These are phyloP conservation scores for Microsporum canis DNA, from an alignment of 2,329 filamentous ascomycete genomes.

Conservation along the genomic window DNA sequence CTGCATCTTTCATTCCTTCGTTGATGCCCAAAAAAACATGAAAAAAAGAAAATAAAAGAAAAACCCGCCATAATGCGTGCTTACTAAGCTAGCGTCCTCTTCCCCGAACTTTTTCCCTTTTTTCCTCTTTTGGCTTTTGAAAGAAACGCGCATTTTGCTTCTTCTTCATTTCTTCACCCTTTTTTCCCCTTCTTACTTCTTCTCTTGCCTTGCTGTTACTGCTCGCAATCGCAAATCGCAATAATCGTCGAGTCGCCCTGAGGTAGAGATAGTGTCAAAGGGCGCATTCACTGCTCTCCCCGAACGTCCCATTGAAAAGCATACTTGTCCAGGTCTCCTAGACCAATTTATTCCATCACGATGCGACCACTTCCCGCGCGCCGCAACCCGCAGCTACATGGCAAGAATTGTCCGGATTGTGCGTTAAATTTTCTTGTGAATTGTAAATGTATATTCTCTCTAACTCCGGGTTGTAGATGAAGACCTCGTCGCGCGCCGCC, in stretches of 20 bases:
- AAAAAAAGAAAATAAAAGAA: background rate
- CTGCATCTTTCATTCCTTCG: background rate
- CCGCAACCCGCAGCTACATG: constrained; percentile 36
- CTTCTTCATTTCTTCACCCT: background rate
- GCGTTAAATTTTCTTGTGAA: constrained; percentile 20
- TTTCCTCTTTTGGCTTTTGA: background rate
- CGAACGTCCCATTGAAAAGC: background rate
- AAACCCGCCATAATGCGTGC: background rate
- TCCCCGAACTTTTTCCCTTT: background rate
- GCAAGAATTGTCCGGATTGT: constrained; percentile 36
- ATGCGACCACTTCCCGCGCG: constrained; percentile 37
- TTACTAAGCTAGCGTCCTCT: background rate
- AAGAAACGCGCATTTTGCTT: background rate
- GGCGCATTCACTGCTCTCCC: background rate
- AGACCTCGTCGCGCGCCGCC: constrained; percentile 69
- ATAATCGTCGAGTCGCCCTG: background rate
- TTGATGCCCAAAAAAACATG: background rate
- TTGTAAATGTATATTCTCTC: background rate
- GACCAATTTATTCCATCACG: constrained; percentile 16
- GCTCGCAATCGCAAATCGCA: background rate
- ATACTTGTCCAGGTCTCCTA: background rate
- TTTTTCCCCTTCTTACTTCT: background rate
- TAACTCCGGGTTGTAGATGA: constrained; percentile 40
- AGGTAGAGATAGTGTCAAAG: background rate
- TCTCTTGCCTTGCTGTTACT: background rate